These are phyloP conservation scores for Ascochyta pisi DNA, from an alignment of 2,329 filamentous ascomycete genomes.

Conservation along the genomic window DNA sequence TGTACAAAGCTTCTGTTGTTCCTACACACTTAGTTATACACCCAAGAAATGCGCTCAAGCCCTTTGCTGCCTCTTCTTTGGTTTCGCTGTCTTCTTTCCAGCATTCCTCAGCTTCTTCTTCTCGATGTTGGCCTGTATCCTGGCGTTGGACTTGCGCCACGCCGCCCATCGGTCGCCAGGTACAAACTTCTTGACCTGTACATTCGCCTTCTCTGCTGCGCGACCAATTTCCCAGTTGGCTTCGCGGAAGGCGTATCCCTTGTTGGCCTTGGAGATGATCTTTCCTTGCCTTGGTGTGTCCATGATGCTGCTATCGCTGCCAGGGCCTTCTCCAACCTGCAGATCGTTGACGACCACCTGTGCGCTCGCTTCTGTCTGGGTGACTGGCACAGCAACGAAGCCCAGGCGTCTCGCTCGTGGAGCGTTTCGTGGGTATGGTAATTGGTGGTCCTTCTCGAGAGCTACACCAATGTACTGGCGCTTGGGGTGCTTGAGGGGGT, in stretches of 20 bases:
- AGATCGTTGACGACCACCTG: conserved; percentile 29
- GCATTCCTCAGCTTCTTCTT: conserved; percentile 62
- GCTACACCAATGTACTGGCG: conserved; percentile 95
- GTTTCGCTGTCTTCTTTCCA: conserved; percentile 42
- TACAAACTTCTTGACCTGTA: conserved; percentile 63
- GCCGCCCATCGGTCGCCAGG: conserved; percentile 68
- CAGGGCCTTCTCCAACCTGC: conserved; percentile 27
- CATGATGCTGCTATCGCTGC: conserved; percentile 32
- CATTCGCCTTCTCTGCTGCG: conserved; percentile 65
- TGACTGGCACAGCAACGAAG: conserved; percentile 63
- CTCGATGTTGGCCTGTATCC: conserved; percentile 60
- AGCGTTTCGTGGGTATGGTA: conserved; percentile 78
- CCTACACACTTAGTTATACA: conserved; percentile 36
- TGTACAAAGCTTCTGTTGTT: conserved; percentile 22
- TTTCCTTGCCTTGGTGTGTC: conserved; percentile 43
- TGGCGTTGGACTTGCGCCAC: conserved; percentile 66
- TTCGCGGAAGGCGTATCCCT: conserved; percentile 69
- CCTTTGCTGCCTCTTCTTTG: conserved; percentile 37
- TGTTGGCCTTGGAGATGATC: conserved; percentile 42
- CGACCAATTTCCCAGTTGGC: conserved; percentile 73
- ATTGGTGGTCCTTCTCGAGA: conserved; percentile 78
- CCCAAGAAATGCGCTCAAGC: conserved; percentile 11
- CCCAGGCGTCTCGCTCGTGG: conserved; percentile 77
- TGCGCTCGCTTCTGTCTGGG: conserved; percentile 34
- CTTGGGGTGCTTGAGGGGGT: conserved; percentile 80